Percentiles rank a stretch among this genome's conserved stretches.
These are phyloP conservation scores for Neofusicoccum cordaticola DNA, from an alignment of 2,329 filamentous ascomycete species.

Conservation along the genomic window DNA sequence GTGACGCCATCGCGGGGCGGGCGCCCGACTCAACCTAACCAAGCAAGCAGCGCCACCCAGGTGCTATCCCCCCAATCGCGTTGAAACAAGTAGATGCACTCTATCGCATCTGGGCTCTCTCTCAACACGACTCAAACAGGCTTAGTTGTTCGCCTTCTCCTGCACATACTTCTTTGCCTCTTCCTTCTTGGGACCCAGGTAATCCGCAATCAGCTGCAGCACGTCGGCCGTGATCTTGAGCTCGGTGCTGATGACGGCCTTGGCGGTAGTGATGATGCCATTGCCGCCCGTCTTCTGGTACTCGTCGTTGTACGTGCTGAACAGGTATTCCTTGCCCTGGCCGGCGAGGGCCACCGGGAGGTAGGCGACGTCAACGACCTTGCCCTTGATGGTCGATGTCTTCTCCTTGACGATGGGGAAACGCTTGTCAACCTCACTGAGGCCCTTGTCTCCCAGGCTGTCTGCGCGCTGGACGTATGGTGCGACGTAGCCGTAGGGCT, in stretches of 20 bases:
- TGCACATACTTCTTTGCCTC: slow-evolving; percentile 32
- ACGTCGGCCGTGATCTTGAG: slow-evolving; percentile 37
- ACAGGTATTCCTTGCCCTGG: slow-evolving; percentile 34
- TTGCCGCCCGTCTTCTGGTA: slow-evolving; percentile 39
- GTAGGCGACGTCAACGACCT: slow-evolving; percentile 25
- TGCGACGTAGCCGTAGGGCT: slow-evolving; percentile 76
- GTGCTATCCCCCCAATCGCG: neutral
- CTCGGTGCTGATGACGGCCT: slow-evolving; percentile 39
- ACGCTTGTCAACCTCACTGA: slow-evolving; percentile 35
- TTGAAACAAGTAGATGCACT: neutral
- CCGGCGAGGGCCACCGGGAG: slow-evolving; percentile 28
- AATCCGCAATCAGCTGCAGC: slow-evolving; percentile 29
- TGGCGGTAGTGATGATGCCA: slow-evolving; percentile 35
- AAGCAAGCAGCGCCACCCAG: neutral
- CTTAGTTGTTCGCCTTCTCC: slow-evolving; percentile 26
- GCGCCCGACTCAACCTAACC: neutral
- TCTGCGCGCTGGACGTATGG: slow-evolving; percentile 86
- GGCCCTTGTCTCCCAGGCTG: slow-evolving; percentile 38
- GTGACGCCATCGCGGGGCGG: slow-evolving; percentile 8
- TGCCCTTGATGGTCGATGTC: slow-evolving; percentile 41
- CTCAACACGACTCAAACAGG: neutral
- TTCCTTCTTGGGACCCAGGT: slow-evolving; percentile 35
- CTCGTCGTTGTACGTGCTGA: slow-evolving; percentile 38
- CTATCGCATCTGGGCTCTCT: neutral
- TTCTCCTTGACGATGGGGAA: slow-evolving; percentile 50